Evolutionary conservation across 441 rosid genomes (phyloP), one percentile per base, ranked within the genome.

Genomic region (Populus hybrid): DNA sequence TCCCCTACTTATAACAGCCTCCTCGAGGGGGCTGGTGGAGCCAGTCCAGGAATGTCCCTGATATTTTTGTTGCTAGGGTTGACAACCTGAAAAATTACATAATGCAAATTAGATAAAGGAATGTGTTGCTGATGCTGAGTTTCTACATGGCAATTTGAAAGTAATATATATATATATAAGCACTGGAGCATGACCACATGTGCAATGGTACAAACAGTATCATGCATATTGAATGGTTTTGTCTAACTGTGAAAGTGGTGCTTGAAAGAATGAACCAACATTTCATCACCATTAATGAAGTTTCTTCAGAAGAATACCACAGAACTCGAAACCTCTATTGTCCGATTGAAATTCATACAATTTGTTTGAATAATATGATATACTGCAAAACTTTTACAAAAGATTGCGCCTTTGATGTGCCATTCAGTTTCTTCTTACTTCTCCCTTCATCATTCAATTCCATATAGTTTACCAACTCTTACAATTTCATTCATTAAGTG

Each of bases 11-110:
- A 93, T 78, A 96, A 84, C 75, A 94, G 88, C 86, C 94, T 91
- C 86, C 99, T 91, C 24, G 98, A 70, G 0, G 94, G 98, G 32
- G 93, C 98, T 46, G 98, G 99, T 32, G 99, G 99, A 74, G 99
- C 99, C 88, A 96, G 80, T 78, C 99, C 99, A 42, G 98, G 99
- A 85, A 96, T 91, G 89, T 96, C 98, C 86, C 91, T 91, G 76
- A 96, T 93, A 85, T 90, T 82, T 78, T 94, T 96, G 92, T 96
- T 96, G 85, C 81, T 86, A 40, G 99, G 99, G 79, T 94, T 75
- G 76, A 93, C 97, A 74, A 96, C 84, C 99, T 94, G 91, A 82
- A 79, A 67, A 76, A 64, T 83, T 40, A 75, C 65, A 72, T 23
- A 75, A 34, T 7, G 40, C 57, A 6, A 26, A 77, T 78, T 19